A percentile compares a stretch with the other conserved stretches of the same genome.
These are phyloP conservation scores for Triangularia setosa DNA, from an alignment of 2,329 filamentous ascomycete species.

Conservation along the genomic window DNA sequence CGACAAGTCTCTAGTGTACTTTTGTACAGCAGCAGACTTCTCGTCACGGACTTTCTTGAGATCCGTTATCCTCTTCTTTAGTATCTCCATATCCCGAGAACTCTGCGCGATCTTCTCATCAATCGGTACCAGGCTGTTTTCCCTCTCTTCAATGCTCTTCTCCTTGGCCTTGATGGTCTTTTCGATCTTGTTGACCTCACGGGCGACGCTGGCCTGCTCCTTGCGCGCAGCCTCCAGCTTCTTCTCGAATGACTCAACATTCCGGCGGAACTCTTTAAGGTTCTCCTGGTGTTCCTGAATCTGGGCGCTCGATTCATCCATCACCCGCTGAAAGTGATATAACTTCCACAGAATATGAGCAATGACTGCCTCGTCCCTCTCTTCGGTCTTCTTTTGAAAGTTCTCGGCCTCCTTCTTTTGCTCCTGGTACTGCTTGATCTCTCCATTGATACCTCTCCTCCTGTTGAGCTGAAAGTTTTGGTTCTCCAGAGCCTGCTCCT, in stretches of 20 bases:
- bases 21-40: constrained; percentile 64
- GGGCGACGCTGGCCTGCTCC: constrained; percentile 73
- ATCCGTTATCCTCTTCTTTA: constrained; percentile 63
- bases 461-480: constrained; percentile 84
- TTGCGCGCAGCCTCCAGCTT: constrained; percentile 76
- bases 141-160: constrained; percentile 79
- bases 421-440: constrained; percentile 96
- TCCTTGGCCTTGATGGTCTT: constrained; percentile 81
- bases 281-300: constrained; percentile 95
- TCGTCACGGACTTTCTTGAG: constrained; percentile 73
- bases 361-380: constrained; percentile 86
- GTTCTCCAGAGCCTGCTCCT: constrained; percentile 82
- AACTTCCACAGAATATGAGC: constrained; percentile 96
- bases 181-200: constrained; percentile 77
- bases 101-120: constrained; percentile 88
- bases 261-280: constrained; percentile 84
- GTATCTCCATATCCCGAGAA: constrained; percentile 63
- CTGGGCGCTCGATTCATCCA: constrained; percentile 84
- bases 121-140: constrained; percentile 81
- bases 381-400: constrained; percentile 84
- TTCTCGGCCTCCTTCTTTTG: constrained; percentile 95
- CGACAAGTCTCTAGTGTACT: constrained; percentile 74
- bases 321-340: constrained; percentile 88
- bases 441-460: constrained; percentile 90
- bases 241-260: constrained; percentile 78